phyloP scores from a whole-genome alignment of 106 monocot species.

The Phalaenopsis aphrodite region DNA sequence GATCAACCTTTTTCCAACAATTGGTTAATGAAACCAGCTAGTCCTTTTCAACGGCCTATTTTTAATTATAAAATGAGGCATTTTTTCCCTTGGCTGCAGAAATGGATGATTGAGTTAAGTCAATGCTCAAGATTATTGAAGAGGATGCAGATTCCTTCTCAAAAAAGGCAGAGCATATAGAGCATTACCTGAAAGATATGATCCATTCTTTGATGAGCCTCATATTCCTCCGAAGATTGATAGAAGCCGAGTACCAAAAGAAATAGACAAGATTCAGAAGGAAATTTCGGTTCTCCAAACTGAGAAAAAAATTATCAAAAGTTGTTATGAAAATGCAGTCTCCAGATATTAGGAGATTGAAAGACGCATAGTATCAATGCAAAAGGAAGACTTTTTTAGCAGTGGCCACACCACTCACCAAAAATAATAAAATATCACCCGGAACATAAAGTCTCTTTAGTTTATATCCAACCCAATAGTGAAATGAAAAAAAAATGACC shows the following conservation, averaged over 20 bases:
- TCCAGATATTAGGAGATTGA: constrained; percentile 51
- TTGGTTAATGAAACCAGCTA: not conserved
- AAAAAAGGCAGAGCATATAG: constrained; percentile 37
- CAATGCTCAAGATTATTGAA: constrained; percentile 46
- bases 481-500: too few relatives aligned
- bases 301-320: constrained; percentile 59
- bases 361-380: constrained; percentile 39
- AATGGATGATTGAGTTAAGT: constrained; percentile 41
- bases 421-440: too few relatives aligned
- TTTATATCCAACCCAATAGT: too few relatives aligned
- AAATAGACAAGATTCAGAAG: constrained; percentile 55
- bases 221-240: constrained; percentile 17
- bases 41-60: not conserved
- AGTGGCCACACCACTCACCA: too few relatives aligned
- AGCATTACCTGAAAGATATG: constrained; percentile 43
- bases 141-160: constrained; percentile 48
- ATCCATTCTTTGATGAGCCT: constrained; percentile 9
- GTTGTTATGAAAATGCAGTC: constrained; percentile 43
- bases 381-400: too few relatives aligned
- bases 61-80: constrained; percentile 7
- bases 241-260: constrained; percentile 39
- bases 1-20: not conserved
- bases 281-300: constrained; percentile 49
- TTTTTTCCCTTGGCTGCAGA: constrained; percentile 14
- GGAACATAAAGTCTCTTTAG: too few relatives aligned